These are phyloP conservation scores for Clarireedia monteithiana DNA, from an alignment of 2,329 filamentous ascomycete species.

Conservation along the genomic window DNA sequence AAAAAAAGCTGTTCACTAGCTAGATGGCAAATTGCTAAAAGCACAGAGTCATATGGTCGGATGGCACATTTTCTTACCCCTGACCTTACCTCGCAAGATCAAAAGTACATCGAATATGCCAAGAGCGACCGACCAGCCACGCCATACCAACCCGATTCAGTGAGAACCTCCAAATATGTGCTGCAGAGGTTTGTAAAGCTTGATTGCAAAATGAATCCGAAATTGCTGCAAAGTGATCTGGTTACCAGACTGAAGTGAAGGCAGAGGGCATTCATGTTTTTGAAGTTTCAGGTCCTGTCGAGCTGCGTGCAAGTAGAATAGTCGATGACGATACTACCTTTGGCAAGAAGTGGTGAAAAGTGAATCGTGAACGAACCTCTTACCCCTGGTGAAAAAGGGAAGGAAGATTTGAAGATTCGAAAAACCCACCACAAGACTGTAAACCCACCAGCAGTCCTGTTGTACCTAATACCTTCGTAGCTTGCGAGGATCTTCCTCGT, in stretches of 20 bases:
- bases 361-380: slow-evolving; percentile 27
- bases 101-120: slow-evolving; percentile 10
- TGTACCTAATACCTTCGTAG: slow-evolving; percentile 53
- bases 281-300: slow-evolving; percentile 8
- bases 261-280: background rate
- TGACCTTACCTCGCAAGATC: slow-evolving; percentile 43
- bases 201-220: background rate
- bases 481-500: slow-evolving; percentile 72
- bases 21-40: slow-evolving; percentile 6
- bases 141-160: slow-evolving; percentile 7
- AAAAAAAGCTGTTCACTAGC: slow-evolving; percentile 15
- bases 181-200: too few species aligned
- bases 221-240: background rate
- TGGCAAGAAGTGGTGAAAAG: slow-evolving; percentile 11
- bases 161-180: background rate
- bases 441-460: slow-evolving; percentile 18
- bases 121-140: slow-evolving; percentile 8
- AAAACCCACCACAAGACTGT: background rate
- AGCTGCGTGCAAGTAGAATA: slow-evolving; percentile 15
- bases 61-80: slow-evolving; percentile 40
- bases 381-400: slow-evolving; percentile 32
- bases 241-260: background rate
- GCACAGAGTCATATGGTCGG: slow-evolving; percentile 23
- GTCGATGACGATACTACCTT: slow-evolving; percentile 28
- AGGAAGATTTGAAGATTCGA: slow-evolving; percentile 2